These are phyloP conservation scores for Suillus lakei DNA, from an alignment of 768 basidiomycete genomes.

Conservation along the genomic window DNA sequence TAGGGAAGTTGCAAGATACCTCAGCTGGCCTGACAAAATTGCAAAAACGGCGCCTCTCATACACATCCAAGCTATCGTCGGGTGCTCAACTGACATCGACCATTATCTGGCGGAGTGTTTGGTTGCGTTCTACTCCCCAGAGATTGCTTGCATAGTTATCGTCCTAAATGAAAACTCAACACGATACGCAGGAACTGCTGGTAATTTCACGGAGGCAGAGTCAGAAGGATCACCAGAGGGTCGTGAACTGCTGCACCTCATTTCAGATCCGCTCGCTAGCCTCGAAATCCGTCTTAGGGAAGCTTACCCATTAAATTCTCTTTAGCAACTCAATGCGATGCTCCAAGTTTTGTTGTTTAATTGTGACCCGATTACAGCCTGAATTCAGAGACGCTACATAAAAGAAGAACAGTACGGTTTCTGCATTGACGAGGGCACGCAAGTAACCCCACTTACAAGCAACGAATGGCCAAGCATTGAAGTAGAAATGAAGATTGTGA, in stretches of 20 bases:
- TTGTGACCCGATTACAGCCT: slow-evolving; percentile 21
- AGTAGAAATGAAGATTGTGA: slow-evolving; percentile 28
- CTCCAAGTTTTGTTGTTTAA: slow-evolving; percentile 21
- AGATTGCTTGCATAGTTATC: background rate
- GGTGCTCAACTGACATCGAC: background rate
- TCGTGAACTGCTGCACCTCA: background rate
- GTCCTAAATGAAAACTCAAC: background rate
- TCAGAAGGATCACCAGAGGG: slow-evolving; percentile 10
- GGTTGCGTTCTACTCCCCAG: background rate
- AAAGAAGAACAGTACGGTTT: slow-evolving; percentile 29
- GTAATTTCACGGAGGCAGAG: background rate
- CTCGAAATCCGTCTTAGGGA: background rate
- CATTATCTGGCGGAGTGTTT: background rate
- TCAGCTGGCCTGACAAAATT: background rate
- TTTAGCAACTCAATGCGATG: slow-evolving; percentile 10
- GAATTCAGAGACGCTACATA: slow-evolving; percentile 22
- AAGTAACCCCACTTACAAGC: slow-evolving; percentile 27
- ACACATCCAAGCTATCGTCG: background rate
- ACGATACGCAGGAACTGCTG: background rate
- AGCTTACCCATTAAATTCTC: background rate
- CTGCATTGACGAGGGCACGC: slow-evolving; percentile 26
- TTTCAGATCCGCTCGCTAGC: background rate
- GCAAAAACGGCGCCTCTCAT: background rate
- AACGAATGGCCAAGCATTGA: slow-evolving; percentile 30
- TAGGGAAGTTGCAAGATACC: background rate